phyloP scores from a whole-genome alignment of 2,329 filamentous ascomycete genomes.

The Setomelanomma holmii region DNA sequence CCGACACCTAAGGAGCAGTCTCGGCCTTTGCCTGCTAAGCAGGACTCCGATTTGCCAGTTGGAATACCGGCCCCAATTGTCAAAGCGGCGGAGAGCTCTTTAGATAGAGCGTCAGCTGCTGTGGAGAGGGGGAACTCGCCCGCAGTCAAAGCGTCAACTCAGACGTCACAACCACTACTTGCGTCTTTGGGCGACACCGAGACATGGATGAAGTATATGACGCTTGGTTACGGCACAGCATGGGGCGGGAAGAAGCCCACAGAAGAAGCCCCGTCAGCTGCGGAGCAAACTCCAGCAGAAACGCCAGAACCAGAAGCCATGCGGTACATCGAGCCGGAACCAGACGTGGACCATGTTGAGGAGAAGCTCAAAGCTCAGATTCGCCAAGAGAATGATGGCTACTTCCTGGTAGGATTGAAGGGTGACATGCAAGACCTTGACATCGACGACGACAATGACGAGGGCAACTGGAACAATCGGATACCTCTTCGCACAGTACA shows the following conservation, averaged over 20 bases:
- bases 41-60: conserved; percentile 28
- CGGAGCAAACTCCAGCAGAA: conserved; percentile 7
- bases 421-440: conserved; percentile 66
- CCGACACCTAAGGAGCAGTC: conserved; percentile 6
- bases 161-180: conserved; percentile 31
- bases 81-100: conserved; percentile 51
- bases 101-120: conserved; percentile 52
- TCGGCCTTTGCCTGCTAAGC: conserved; percentile 8
- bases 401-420: conserved; percentile 73
- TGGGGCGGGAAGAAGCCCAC: conserved; percentile 43
- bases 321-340: conserved; percentile 46
- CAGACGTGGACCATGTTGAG: conserved; percentile 58
- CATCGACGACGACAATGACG: conserved; percentile 53
- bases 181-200: conserved; percentile 54
- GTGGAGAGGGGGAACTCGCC: conserved; percentile 31
- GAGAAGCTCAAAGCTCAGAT: conserved; percentile 66
- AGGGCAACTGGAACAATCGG: conserved; percentile 53
- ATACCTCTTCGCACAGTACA: conserved; percentile 71
- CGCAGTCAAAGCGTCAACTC: conserved; percentile 15
- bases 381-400: conserved; percentile 55
- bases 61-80: conserved; percentile 58
- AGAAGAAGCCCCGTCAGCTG: conserved; percentile 1
- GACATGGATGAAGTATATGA: conserved; percentile 59
- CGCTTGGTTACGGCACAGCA: conserved; percentile 54
- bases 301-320: conserved; percentile 34